phyloP scores from a whole-genome alignment of 2,329 filamentous ascomycete genomes.

The Exophiala dermatitidis region DNA sequence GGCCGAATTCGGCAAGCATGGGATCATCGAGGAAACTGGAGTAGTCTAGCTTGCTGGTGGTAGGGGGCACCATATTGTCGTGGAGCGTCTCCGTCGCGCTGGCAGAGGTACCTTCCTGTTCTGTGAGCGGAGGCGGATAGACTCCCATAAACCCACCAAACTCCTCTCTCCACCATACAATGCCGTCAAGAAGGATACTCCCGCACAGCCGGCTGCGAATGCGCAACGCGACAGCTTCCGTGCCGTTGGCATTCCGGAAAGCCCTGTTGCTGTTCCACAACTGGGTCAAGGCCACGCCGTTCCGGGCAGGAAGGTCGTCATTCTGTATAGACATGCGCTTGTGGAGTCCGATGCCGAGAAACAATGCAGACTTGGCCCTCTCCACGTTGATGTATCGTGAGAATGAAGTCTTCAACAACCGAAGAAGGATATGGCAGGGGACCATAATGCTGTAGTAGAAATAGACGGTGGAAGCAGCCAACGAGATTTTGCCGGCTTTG shows the following conservation, averaged over 20 bases:
- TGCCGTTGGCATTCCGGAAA: constrained; percentile 36
- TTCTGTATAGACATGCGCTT: constrained; percentile 35
- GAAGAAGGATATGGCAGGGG: constrained; percentile 31
- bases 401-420: constrained; percentile 35
- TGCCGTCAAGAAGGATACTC: constrained; percentile 34
- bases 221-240: constrained; percentile 32
- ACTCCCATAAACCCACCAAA: constrained; percentile 27
- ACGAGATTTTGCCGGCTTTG: constrained; percentile 8
- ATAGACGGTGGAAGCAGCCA: constrained; percentile 21
- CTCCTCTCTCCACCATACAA: constrained; percentile 42
- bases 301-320: constrained; percentile 33
- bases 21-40: constrained; percentile 19
- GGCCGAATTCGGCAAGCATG: constrained; percentile 21
- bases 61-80: not conserved
- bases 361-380: constrained; percentile 32
- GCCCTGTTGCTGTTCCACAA: constrained; percentile 38
- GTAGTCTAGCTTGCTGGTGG: constrained; percentile 9
- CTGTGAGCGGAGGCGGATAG: constrained; percentile 17
- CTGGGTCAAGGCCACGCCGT: constrained; percentile 32
- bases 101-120: not conserved
- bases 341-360: constrained; percentile 34
- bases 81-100: not conserved
- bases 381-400: constrained; percentile 31
- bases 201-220: constrained; percentile 36
- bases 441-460: constrained; percentile 31